Percentiles rank a stretch among this genome's conserved stretches.
Evolutionary conservation across 2,329 filamentous ascomycete species (phyloP).

Genomic region (Alternaria atra): DNA sequence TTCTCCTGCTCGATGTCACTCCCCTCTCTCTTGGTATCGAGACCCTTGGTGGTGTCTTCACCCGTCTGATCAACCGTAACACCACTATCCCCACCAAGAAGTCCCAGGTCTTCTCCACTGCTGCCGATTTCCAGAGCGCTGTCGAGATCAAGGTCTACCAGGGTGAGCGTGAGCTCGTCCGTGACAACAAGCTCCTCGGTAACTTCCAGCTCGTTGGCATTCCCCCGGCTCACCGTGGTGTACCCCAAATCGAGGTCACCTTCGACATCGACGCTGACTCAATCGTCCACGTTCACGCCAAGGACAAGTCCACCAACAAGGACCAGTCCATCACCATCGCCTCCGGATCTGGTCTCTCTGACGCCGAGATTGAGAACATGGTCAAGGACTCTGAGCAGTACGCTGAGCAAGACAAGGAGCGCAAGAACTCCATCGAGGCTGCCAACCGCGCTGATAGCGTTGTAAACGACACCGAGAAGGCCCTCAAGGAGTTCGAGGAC

Average conservation of each 20-base stretch:
- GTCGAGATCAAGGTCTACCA: conserved; percentile 99
- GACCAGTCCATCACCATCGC: conserved; percentile 99
- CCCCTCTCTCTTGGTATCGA: conserved; percentile 97
- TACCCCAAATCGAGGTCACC: conserved; percentile 96
- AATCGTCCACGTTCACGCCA: conserved; percentile 96
- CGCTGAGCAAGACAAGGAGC: conserved; percentile 93
- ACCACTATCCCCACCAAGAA: conserved; percentile 99
- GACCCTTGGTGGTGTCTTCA: conserved; percentile 97
- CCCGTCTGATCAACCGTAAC: conserved; percentile 97
- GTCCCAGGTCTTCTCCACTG: conserved; percentile 97
- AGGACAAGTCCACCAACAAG: conserved; percentile 99
- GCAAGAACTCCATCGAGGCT: conserved; percentile 92
- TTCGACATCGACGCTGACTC: conserved; percentile 99
- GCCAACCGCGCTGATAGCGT: conserved; percentile 98
- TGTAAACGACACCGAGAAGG: conserved; percentile 97
- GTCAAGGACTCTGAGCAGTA: conserved; percentile 98
- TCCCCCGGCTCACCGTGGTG: conserved; percentile 92
- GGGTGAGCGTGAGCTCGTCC: conserved; percentile 98
- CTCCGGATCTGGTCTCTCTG: conserved; percentile 94
- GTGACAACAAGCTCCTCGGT: conserved; percentile 97
- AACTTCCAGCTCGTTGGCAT: conserved; percentile 99
- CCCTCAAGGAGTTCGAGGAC: conserved; percentile 94
- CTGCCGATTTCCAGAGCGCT: conserved; percentile 96
- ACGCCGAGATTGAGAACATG: conserved; percentile 95
- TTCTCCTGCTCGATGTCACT: conserved; percentile 93